Evolutionary conservation across 495 filamentous ascomycete genomes (phyloP).

Genomic region (Penicillium alfredii): DNA sequence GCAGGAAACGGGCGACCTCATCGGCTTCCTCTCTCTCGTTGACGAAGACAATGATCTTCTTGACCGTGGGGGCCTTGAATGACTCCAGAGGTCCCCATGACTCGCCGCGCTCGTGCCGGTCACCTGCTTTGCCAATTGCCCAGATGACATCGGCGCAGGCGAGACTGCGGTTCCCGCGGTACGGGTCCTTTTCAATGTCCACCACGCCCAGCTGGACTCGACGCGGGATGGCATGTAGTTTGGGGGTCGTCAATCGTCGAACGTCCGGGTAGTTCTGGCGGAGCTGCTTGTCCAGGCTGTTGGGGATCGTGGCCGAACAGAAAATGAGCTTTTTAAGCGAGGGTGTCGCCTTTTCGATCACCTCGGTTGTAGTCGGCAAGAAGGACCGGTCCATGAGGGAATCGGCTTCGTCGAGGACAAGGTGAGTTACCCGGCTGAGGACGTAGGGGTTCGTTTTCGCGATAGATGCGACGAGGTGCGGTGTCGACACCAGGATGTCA

Average conservation of each 20-base stretch:
- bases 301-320: slow-evolving; percentile 94
- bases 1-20: slow-evolving; percentile 73
- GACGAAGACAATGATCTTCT: slow-evolving; percentile 92
- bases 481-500: slow-evolving; percentile 82
- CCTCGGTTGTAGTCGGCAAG: slow-evolving; percentile 67
- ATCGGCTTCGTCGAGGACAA: slow-evolving; percentile 92
- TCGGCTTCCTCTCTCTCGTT: slow-evolving; percentile 89
- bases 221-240: slow-evolving; percentile 90
- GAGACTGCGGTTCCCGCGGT: slow-evolving; percentile 80
- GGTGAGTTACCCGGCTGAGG: slow-evolving; percentile 76
- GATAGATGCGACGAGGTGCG: slow-evolving; percentile 80
- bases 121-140: slow-evolving; percentile 78
- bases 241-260: slow-evolving; percentile 80
- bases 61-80: slow-evolving; percentile 51
- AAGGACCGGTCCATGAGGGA: slow-evolving; percentile 92
- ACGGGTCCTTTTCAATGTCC: slow-evolving; percentile 82
- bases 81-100: slow-evolving; percentile 25
- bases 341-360: slow-evolving; percentile 70
- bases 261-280: slow-evolving; percentile 75
- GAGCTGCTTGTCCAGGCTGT: slow-evolving; percentile 78
- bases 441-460: slow-evolving; percentile 82
- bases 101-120: slow-evolving; percentile 23
- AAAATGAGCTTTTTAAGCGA: slow-evolving; percentile 85
- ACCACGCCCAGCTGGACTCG: slow-evolving; percentile 91
- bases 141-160: slow-evolving; percentile 94